Evolutionary conservation across 129 eudicot species (phyloP), one percentile per base, ranked within the genome.

Genomic region (Pittosporum tobira): DNA sequence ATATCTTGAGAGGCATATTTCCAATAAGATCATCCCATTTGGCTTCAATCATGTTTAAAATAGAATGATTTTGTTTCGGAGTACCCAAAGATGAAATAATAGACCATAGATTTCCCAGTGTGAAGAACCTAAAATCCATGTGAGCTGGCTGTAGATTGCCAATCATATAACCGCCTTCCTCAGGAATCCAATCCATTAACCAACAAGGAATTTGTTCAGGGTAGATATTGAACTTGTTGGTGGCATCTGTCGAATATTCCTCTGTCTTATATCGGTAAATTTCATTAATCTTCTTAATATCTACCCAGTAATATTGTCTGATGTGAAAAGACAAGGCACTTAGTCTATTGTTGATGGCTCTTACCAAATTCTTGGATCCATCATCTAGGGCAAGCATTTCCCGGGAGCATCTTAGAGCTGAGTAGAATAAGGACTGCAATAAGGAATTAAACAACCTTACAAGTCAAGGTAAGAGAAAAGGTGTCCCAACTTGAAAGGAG

Each of bases 151-250:
- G 99, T 40, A 93, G 78, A 71, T 87, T 93, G 22, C 99, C 99
- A 24, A 93, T 88, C 75, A 93, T 37, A 69, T 93, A 93, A 62
- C 99, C 99, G 42, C 99, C 99, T 73, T 70, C 68, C 68, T 83
- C 94, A 0, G 99, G 99, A 64, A 93, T 84, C 99, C 99, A 93
- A 63, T 93, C 91, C 94, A 93, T 81, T 63, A 93, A 64, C 96
- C 99, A 93, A 71, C 67, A 70, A 51, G 99, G 88, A 47, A 93
- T 84, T 75, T 93, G 99, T 58, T 93, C 99, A 3, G 99, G 99
- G 75, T 87, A 93, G 62, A 93, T 93, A 69, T 93, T 93, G 66
- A 93, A 87, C 50, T 93, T 93, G 81, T 93, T 93, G 34, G 59
- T 87, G 49, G 99, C 99, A 25, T 88, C 85, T 19, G 85, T 87